These are phyloP conservation scores for Aspergillus fumigatus DNA, from an alignment of 2,329 filamentous ascomycete species.

Conservation along the genomic window DNA sequence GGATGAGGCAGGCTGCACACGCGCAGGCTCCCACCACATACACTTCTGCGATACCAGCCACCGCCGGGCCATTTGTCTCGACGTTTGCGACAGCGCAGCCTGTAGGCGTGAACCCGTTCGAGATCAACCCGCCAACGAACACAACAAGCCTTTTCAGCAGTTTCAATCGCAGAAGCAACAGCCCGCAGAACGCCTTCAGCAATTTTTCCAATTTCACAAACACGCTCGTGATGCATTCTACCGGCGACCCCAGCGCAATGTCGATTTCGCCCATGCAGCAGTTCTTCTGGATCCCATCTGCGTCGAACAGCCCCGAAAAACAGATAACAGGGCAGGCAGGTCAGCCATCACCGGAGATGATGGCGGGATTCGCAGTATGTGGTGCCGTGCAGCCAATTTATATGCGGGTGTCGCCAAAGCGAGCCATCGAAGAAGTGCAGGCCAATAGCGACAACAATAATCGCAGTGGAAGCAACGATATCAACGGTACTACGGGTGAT, in stretches of 20 bases:
- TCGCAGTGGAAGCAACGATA: background rate
- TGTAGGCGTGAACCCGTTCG: background rate
- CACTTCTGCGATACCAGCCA: background rate
- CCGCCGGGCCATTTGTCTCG: background rate
- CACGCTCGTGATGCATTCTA: background rate
- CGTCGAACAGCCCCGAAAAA: background rate
- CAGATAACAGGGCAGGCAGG: background rate
- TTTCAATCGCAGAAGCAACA: background rate
- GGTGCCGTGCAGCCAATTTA: background rate
- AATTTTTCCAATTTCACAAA: background rate
- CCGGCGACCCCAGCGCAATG: background rate
- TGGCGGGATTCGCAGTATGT: background rate
- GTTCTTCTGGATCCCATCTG: background rate
- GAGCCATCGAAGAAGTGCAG: background rate
- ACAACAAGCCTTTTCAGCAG: background rate
- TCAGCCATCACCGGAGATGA: background rate
- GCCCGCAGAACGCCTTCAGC: background rate
- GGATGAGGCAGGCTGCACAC: background rate
- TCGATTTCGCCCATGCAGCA: background rate
- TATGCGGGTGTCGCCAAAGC: background rate
- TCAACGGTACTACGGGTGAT: background rate
- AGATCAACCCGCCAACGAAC: background rate
- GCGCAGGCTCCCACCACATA: background rate
- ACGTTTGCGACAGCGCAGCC: background rate
- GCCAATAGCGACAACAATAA: background rate